Base-by-base conservation (phyloP, 768 basidiomycete species). In the Panaeolus papilionaceus region DNA sequence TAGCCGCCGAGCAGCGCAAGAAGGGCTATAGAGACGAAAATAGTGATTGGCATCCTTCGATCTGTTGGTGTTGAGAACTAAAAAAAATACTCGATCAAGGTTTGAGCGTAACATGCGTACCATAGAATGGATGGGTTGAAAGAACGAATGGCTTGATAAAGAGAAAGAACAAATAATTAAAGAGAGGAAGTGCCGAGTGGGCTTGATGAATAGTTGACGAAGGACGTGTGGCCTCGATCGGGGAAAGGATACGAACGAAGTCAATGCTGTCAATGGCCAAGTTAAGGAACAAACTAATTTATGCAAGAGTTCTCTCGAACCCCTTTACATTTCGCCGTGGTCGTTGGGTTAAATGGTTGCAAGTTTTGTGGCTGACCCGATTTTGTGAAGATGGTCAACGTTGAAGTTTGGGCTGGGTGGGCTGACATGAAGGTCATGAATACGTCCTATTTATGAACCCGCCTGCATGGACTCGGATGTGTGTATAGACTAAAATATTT, bases 111-210 rank as follows among this genome's bases (percentile, higher is more conserved):
- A 10, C 12, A 14, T 1, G 28, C 54, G 28, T 58, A 58, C 54
- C 54, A 16, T 58, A 37, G 9, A 26, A 49, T 49, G 26, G 26
- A 16, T 33, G 11, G 12, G 33, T 26, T 58, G 28, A 58, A 58
- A 16, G 54, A 58, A 58, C 33, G 54, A 37, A 58, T 4, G 26
- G 54, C 54, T 58, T 33, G 16, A 58, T n/a, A 51, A 9, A 51
- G 14, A 16, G 6, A 1, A 33, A 58, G 54, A 58, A 28, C 28
- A 10, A n/a, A 12, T 14, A 37, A 58, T 3, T 58, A 51, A 51
- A 28, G 54, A 58, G 54, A 58, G 54, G 28, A 58, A 58, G 54
- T 58, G 54, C 54, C 54, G 54, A 28, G 54, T 9, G 14, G 54
- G 54, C 26, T 37, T 58, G 33, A 33, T 33, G 54, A 33, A 58